Conservation (phyloP, 768 basidiomycete species). For the Hebeloma cylindrosporum region DNA sequence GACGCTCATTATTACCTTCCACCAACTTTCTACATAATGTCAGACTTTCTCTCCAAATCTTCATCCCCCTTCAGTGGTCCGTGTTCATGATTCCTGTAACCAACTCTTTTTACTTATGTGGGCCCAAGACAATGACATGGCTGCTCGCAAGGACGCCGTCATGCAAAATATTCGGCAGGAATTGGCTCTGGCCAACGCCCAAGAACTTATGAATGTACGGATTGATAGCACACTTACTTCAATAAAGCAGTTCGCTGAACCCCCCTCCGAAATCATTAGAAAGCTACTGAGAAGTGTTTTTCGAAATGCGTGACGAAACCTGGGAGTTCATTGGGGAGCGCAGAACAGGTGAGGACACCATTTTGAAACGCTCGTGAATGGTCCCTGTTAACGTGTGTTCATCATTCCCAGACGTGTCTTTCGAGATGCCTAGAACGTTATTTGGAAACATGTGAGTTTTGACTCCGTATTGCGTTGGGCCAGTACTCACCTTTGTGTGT, state of each 20-base stretch:
- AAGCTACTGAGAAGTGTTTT: conserved; percentile 78
- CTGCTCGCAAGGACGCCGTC: conserved; percentile 49
- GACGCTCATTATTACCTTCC: conserved; percentile 3
- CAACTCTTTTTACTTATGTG: too few species aligned
- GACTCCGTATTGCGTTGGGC: not conserved
- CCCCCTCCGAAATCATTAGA: conserved; percentile 42
- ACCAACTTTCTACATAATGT: conserved; percentile 33
- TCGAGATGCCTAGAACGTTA: conserved; percentile 78
- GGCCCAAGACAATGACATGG: too few species aligned
- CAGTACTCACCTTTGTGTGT: conserved; percentile 5
- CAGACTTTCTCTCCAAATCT: conserved; percentile 49
- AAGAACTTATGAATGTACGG: conserved; percentile 77
- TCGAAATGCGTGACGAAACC: conserved; percentile 78
- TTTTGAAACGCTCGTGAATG: conserved; percentile 1
- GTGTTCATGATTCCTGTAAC: too few species aligned
- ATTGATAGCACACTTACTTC: not conserved
- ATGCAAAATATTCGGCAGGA: conserved; percentile 70
- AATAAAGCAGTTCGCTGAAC: not conserved
- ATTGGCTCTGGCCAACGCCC: conserved; percentile 71
- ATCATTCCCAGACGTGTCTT: conserved; percentile 62
- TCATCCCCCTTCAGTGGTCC: conserved; percentile 33
- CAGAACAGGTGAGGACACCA: conserved; percentile 60
- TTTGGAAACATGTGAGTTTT: conserved; percentile 76
- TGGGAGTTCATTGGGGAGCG: conserved; percentile 60
- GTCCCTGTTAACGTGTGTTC: conserved; percentile 2